A percentile compares a stretch with the other conserved stretches of the same genome.
These are phyloP conservation scores for Nissolia schottii DNA, from an alignment of 306 rosid genomes.

Conservation along the genomic window DNA sequence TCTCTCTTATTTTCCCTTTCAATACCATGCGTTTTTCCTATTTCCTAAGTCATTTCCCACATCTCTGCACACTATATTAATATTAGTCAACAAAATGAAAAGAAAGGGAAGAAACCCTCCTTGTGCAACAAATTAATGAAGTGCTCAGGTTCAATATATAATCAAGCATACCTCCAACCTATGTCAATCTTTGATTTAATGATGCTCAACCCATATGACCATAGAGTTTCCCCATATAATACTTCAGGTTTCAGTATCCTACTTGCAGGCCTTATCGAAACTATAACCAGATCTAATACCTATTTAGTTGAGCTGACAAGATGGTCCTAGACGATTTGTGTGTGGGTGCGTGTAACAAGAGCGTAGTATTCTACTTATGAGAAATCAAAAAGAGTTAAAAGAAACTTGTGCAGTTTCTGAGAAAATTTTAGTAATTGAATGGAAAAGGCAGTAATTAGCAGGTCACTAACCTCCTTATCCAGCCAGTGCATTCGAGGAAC, in stretches of 20 bases:
- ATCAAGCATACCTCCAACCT: not conserved
- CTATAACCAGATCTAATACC: not conserved
- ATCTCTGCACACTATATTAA: not conserved
- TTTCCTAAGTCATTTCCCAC: not conserved
- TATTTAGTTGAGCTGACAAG: not conserved
- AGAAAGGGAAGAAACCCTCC: not conserved
- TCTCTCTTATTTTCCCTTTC: not conserved
- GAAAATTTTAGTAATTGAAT: not conserved
- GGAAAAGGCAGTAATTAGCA: not conserved
- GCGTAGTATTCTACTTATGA: not conserved
- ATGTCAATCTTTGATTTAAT: not conserved
- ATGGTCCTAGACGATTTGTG: not conserved
- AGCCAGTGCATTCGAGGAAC: constrained; percentile 61
- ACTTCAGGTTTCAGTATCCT: constrained; percentile 1
- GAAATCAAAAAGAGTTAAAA: not conserved
- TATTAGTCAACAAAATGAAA: not conserved
- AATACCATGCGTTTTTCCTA: not conserved
- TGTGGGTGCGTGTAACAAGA: not conserved
- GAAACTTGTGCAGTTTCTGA: not conserved
- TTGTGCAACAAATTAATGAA: not conserved
- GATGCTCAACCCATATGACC: not conserved
- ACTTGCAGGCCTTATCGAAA: not conserved
- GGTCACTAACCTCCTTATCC: constrained; percentile 42
- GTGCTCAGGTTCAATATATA: not conserved
- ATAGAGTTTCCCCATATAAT: not conserved